These are phyloP conservation scores for Phaffia australis DNA, from an alignment of 768 basidiomycete genomes.

Conservation along the genomic window DNA sequence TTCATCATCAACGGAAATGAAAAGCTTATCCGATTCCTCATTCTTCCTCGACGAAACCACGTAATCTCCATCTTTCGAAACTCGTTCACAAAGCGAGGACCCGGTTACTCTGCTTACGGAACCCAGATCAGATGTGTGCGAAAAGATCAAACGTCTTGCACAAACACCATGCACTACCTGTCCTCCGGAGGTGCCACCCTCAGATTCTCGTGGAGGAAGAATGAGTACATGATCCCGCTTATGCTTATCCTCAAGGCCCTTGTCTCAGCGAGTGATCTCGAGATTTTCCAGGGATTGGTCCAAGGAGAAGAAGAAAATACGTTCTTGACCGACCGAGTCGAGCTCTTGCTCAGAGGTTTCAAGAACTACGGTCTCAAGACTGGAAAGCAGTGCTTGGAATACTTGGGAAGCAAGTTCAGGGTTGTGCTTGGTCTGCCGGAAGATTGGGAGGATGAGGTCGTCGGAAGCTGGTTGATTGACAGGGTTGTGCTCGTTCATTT, in stretches of 20 bases:
- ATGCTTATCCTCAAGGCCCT: conserved; percentile 93
- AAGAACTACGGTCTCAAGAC: conserved; percentile 83
- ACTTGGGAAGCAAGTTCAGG: conserved; percentile 91
- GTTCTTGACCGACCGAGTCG: conserved; percentile 92
- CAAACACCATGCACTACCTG: conserved; percentile 95
- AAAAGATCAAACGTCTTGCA: conserved; percentile 80
- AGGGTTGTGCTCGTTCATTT: conserved; percentile 86
- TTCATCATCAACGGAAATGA: conserved; percentile 99
- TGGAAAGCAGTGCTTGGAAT: conserved; percentile 82
- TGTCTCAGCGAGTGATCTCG: conserved; percentile 79
- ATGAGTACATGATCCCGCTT: conserved; percentile 95
- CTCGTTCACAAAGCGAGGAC: conserved; percentile 67
- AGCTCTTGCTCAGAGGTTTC: conserved; percentile 84
- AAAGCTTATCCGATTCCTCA: conserved; percentile 92
- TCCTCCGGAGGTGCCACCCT: conserved; percentile 94
- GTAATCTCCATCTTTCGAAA: conserved; percentile 85
- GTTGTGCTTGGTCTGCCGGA: conserved; percentile 83
- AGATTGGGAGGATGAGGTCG: conserved; percentile 72
- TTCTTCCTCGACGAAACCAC: conserved; percentile 89
- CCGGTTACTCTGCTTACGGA: conserved; percentile 85
- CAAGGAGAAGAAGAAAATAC: conserved; percentile 97
- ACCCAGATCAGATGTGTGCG: conserved; percentile 93
- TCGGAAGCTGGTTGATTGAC: conserved; percentile 71
- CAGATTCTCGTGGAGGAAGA: conserved; percentile 91
- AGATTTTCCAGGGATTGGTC: conserved; percentile 90